Conservation (phyloP, 352 stramenopile genomes). For the Phytophthora litchii region DNA sequence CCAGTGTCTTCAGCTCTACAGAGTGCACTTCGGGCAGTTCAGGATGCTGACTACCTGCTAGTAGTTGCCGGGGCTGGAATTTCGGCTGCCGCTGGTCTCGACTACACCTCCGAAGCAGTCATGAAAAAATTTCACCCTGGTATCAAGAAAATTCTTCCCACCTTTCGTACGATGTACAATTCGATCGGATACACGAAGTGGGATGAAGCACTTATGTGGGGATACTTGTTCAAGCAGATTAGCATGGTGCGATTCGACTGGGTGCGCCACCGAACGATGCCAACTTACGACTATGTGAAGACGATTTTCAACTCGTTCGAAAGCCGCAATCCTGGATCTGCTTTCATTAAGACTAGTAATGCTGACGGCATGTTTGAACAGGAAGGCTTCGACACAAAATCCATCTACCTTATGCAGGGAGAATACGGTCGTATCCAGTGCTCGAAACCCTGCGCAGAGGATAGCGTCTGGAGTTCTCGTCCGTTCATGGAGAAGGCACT, state of each 20-base stretch:
- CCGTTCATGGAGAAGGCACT: constrained; percentile 64
- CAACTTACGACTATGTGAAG: constrained; percentile 62
- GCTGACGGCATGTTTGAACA: constrained; percentile 80
- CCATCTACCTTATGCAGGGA: constrained; percentile 65
- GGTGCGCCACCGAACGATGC: constrained; percentile 48
- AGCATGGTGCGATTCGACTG: constrained; percentile 61
- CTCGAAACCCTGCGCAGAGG: constrained; percentile 38
- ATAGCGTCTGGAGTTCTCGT: constrained; percentile 55
- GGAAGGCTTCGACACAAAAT: constrained; percentile 58
- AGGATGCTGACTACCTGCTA: constrained; percentile 64
- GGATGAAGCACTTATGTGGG: constrained; percentile 53
- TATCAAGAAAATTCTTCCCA: constrained; percentile 51
- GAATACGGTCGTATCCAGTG: constrained; percentile 74
- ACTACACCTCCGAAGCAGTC: constrained; percentile 70
- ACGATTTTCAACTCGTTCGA: constrained; percentile 50
- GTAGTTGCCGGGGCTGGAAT: constrained; percentile 67
- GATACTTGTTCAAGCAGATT: constrained; percentile 70
- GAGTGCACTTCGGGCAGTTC: constrained; percentile 40
- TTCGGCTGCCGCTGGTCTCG: constrained; percentile 69
- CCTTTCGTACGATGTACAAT: constrained; percentile 63
- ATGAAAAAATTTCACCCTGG: constrained; percentile 67
- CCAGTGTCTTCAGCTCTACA: constrained; percentile 33
- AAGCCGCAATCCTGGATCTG: constrained; percentile 28
- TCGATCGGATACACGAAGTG: constrained; percentile 61
- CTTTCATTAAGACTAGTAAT: constrained; percentile 76